Base-by-base conservation (phyloP, 176 grass and related monocot species). In the Leersia perrieri region DNA sequence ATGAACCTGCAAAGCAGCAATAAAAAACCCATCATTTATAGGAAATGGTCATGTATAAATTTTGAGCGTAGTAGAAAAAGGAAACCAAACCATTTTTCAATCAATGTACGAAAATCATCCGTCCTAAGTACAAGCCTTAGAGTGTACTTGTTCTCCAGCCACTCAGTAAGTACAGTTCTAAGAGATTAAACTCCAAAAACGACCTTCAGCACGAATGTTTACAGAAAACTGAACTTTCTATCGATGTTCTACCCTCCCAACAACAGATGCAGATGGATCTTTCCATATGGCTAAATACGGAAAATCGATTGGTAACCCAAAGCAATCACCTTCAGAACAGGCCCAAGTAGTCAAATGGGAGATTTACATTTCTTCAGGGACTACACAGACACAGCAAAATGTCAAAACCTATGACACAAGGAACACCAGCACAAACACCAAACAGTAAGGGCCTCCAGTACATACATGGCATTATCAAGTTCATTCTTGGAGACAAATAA, bases 1-100 rank as follows among this genome's bases (percentile, higher is more conserved):
- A 84, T 99, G 96, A 32, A 93, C 87, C 90, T 95, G 72, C 72
- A 75, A 22, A 74, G 22, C 12, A n/a, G 22, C 31, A 77, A 78
- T 39, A 12, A 36, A 22, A 44, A 3, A 35, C 15, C 8, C 11
- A 23, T 79, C 22, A 7, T 11, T 9, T 58, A 23, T 25, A 58
- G n/a, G 22, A 58, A 25, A 25, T 11, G 51, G 51, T 2, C 20
- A 7, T 58, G 9, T 3, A 58, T 64, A 2, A 31, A 53, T 5
- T 70, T 68, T 39, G 15, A 62, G 25, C 33, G 44, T 3, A 53
- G 49, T 9, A 16, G 36, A 8, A 49, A 20, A 49, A 20, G 45
- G 0, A 42, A 42, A 42, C 41, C 41, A 14, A 2, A 44, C 41
- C 41, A 44, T 70, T 22, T 23, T 23, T 5, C 11, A 27, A 75